These are phyloP conservation scores for Tieghemiomyces parasiticus DNA, from an alignment of 192 early-diverging fungal species.

Conservation along the genomic window DNA sequence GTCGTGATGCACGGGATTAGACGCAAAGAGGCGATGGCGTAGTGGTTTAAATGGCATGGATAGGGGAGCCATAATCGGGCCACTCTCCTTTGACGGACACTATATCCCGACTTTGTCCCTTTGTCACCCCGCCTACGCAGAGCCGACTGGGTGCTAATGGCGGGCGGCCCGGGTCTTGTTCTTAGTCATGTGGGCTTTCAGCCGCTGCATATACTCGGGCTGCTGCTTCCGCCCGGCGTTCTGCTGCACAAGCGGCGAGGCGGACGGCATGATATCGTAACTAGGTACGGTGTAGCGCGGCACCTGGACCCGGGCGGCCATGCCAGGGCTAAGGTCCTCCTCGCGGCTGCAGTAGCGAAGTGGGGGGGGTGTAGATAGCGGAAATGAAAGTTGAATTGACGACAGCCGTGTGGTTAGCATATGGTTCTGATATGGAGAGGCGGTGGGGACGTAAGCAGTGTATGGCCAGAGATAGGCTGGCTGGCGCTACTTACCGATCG, in stretches of 20 bases:
- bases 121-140: no score
- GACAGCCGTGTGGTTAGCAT: background rate
- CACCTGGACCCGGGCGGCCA: constrained; percentile 15
- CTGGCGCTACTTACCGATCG: no score
- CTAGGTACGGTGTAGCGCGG: constrained; percentile 19
- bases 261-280: constrained; percentile 20
- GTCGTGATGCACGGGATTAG: no score
- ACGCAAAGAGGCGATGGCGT: no score
- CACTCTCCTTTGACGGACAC: no score
- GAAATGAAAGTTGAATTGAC: background rate
- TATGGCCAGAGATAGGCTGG: no score
- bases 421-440: background rate
- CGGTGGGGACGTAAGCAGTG: no score
- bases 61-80: no score
- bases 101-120: no score
- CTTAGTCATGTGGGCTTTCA: constrained; percentile 25
- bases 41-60: no score
- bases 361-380: background rate
- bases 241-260: constrained; percentile 16
- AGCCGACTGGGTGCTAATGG: background rate
- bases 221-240: background rate
- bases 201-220: constrained; percentile 20
- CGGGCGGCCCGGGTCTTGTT: constrained; percentile 13
- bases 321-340: constrained; percentile 8
- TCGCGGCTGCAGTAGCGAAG: background rate